Conservation (phyloP, 2,329 filamentous ascomycete species). For the Diaporthe nobilis region DNA sequence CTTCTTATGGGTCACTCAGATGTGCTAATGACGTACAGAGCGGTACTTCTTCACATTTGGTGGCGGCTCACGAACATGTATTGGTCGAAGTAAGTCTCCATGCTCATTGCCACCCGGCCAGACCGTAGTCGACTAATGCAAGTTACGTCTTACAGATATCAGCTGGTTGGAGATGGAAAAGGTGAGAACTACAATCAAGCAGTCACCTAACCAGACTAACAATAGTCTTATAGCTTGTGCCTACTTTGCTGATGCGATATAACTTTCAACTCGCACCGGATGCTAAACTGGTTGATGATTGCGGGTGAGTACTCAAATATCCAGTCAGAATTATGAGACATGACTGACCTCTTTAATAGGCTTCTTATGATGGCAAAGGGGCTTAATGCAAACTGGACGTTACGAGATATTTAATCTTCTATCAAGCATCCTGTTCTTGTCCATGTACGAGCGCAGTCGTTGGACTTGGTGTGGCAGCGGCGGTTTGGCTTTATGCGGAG, state of each 20-base stretch:
- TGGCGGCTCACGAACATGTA: background rate
- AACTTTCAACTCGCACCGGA: background rate
- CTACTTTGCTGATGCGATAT: constrained; percentile 4
- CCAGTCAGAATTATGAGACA: background rate
- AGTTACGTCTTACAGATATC: background rate
- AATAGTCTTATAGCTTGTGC: background rate
- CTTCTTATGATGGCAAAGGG: background rate
- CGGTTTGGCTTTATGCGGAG: too few relatives aligned
- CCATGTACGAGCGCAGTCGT: too few relatives aligned
- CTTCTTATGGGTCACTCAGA: background rate
- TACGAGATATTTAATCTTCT: background rate
- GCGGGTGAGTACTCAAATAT: background rate
- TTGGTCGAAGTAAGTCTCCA: background rate
- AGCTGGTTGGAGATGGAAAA: constrained; percentile 12
- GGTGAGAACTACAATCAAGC: background rate
- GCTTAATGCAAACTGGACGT: background rate
- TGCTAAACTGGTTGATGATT: background rate
- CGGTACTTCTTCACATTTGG: background rate
- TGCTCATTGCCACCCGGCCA: background rate
- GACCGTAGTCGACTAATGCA: background rate
- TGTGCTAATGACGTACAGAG: background rate
- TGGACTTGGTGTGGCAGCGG: too few relatives aligned
- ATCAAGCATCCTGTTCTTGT: too few relatives aligned
- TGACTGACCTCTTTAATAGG: background rate
- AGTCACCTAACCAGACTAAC: background rate